These are phyloP conservation scores for Moesziomyces parantarcticus DNA, from an alignment of 1,284 basidiomycete species.

Conservation along the genomic window DNA sequence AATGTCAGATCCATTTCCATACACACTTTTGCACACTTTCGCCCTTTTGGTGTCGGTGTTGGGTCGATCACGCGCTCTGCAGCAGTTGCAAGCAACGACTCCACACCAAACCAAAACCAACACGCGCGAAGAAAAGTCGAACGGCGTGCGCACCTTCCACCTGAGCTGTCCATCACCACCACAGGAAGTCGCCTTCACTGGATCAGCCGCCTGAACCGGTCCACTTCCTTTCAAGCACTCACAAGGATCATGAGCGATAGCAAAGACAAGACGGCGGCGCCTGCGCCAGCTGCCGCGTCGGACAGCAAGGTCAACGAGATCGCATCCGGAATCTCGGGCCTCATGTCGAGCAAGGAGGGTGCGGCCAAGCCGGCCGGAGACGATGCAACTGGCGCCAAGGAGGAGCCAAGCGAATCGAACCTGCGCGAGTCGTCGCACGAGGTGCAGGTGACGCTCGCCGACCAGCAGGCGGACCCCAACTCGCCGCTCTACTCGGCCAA, in stretches of 20 bases:
- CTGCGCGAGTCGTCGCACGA: slow-evolving; percentile 61
- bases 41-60: too few species aligned
- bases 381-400: slow-evolving; percentile 10
- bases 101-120: slow-evolving; percentile 26
- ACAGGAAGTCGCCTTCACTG: background rate
- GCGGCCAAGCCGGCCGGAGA: slow-evolving; percentile 6
- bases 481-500: slow-evolving; percentile 94
- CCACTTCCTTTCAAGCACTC: background rate
- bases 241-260: slow-evolving; percentile 30
- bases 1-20: slow-evolving; percentile 7
- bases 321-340: slow-evolving; percentile 47
- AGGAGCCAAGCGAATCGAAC: slow-evolving; percentile 28
- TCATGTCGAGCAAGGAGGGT: slow-evolving; percentile 42
- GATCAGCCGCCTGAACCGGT: background rate
- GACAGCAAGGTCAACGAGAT: slow-evolving; percentile 53
- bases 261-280: slow-evolving; percentile 27
- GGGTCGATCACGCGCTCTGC: slow-evolving; percentile 27
- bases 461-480: slow-evolving; percentile 95
- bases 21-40: too few species aligned
- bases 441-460: slow-evolving; percentile 91
- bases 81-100: slow-evolving; percentile 16
- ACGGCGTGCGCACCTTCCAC: background rate
- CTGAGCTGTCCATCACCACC: slow-evolving; percentile 4
- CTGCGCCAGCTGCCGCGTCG: slow-evolving; percentile 11
- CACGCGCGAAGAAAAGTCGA: slow-evolving; percentile 24